Evolutionary conservation across 2,329 filamentous ascomycete genomes (phyloP), one percentile per base, ranked within the genome.

Genomic region (Xylogone sp.): DNA sequence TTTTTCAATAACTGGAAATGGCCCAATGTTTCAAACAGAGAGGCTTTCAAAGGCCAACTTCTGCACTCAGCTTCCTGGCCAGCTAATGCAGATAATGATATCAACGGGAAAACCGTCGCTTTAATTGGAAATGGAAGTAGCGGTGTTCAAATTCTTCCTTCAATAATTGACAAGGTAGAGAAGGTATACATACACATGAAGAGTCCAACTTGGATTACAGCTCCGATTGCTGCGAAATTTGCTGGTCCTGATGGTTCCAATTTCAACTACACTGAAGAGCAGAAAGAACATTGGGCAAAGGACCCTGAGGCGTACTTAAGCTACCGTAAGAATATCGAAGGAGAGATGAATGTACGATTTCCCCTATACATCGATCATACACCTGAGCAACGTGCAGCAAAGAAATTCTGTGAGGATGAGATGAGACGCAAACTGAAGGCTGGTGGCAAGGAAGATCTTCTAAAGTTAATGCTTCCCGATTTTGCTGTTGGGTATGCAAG

Each of bases 41-140:
- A 69, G 8, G 67, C 65, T 22, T 77, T 73, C 58, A 66, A 69
- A 48, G 74, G 74, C 13, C 63, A 62, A 19, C 55, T 74, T 3
- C 59, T 75, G 20, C 74, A 75, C 52, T 74, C 72, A 1, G 74
- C 72, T 0, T 49, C 60, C 7, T 76, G 73, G 74, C 68, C 68
- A 1, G 54, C 68, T 4, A 68, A 71, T 20, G 42, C 6, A 6
- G n/a, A 18, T 6, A 43, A 18, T 5, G 10, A 5, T 6, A 27
- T 27, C 24, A 10, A 27, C 20, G 42, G 42, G 5, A 82, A 81
- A 67, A 73, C 71, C 46, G 73, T 83, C 29, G 79, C 75, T 1
- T 62, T 83, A 12, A 75, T 83, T 22, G 79, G 80, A 9, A 83
- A 81, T 60, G 76, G 77, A 12, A 78, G 78, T 43, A 81, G 78